Base-by-base conservation (phyloP, 768 basidiomycete species). In the Multifurca ochricompacta region DNA sequence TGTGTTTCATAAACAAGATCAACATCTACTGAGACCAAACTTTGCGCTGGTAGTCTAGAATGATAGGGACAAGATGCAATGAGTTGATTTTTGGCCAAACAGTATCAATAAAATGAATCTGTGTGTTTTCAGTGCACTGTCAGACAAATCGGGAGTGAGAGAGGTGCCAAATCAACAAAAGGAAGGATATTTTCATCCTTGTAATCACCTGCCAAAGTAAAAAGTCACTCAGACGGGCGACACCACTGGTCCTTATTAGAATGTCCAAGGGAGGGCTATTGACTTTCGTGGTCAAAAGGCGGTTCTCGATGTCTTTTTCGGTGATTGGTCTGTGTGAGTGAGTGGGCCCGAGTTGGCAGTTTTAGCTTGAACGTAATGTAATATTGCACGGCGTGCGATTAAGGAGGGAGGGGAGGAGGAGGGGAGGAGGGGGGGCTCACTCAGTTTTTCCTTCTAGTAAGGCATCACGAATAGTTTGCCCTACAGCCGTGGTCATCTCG, bases 21-120 rank as follows among this genome's bases (percentile, higher is more conserved):
- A 50, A 34, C 39, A 25, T 37, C 45, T 55, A 59, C 25, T 19
- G 39, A 14, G 58, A 45, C 85, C 85, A 89, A 5, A 76, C 68
- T 66, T 86, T 87, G 42, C 81, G 79, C 67, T 99, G 95, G 69
- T 85, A 98, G 48, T 88, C 84, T 39, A 98, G 73, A 18, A 99
- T 69, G 48, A 98, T 82, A 1, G 92, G 91, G 21, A 96, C 67
- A 62, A 99, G 81, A 60, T 98, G 89, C 52, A 79, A 74, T 2
- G 97, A 65, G 4, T 91, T 87, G 64, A 96, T 95, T 50, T 93
- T 85, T 0, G 96, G 96, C 96, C 96, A 99, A 64, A 85, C 92
- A 0, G 81, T 79, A 13, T 80, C 71, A 19, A 82, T 77, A 67
- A 96, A 93, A 64, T 97, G 91, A 8, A 99, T 70, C 61, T 94